These are phyloP conservation scores for Coemansia sp. DNA, from an alignment of 192 early-diverging fungal genomes.

Conservation along the genomic window DNA sequence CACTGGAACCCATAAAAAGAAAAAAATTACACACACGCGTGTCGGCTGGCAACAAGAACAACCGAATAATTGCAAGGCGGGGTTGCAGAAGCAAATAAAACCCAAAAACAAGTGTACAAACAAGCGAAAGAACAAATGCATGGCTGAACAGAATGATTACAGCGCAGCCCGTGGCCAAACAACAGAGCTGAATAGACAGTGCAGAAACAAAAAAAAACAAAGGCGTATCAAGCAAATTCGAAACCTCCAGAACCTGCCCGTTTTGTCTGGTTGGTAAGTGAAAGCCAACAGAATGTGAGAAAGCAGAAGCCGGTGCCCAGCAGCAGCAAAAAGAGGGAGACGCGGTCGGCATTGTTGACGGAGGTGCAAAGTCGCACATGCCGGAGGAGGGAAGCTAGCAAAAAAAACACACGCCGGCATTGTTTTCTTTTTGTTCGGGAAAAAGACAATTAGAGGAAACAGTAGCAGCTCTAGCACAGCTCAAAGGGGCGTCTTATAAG, in stretches of 20 bases:
- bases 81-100: conserved; percentile 1
- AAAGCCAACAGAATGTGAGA: background rate
- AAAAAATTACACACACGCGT: background rate
- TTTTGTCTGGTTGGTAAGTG: background rate
- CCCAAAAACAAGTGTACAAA: background rate
- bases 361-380: conserved; percentile 23
- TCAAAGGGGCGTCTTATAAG: conserved; percentile 2
- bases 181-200: background rate
- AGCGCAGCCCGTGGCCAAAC: conserved; percentile 10
- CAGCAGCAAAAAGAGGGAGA: conserved; percentile 3
- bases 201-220: background rate
- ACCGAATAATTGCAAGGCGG: background rate
- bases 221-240: background rate
- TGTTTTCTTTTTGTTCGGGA: conserved; percentile 7
- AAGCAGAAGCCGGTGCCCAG: background rate
- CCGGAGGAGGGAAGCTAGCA: conserved; percentile 8
- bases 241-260: conserved; percentile 2
- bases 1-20: background rate
- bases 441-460: conserved; percentile 5
- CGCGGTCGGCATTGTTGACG: conserved; percentile 17
- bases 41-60: conserved; percentile 3
- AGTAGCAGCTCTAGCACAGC: conserved; percentile 11
- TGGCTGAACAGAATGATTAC: conserved; percentile 9
- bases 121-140: conserved; percentile 4
- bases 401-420: conserved; percentile 2